Base-by-base conservation (phyloP, 805 yeast species). In the Metschnikowia hibisci region DNA sequence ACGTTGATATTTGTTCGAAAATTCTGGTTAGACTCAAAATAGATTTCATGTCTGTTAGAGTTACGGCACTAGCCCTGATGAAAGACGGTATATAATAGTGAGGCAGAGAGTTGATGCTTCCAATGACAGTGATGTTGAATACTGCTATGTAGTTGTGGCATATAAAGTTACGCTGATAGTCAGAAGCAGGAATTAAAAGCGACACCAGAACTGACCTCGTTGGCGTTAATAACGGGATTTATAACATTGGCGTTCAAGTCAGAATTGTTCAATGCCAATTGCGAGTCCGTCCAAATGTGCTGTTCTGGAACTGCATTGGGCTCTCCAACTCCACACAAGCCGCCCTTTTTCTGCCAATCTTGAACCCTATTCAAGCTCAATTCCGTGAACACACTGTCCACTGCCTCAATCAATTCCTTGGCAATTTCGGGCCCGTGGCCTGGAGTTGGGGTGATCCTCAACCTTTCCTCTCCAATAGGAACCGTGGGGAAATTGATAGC, bases 401-500 rank as follows among this genome's bases (percentile, higher is more conserved):
- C 73, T 10, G 97, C 88, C 9, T 69, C 78, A 42, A 93, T 74
- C 54, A 93, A 76, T 52, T 80, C 75, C 61, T 89, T 87, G 41
- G 91, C 76, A 39, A 87, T 73, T 44, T 82, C 86, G 45, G 80
- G 74, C 14, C 81, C 78, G 64, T 93, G 99, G 42, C 96, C 97
- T 29, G 99, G 99, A 32, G 99, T 90, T 43, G 99, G 98, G n/a
- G 99, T 93, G 61, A 93, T 81, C 69, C 99, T 82, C 58, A 93
- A 79, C 63, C 99, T 82, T 71, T 93, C 99, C 52, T 89, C 84
- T 47, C 99, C 99, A 54, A 85, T 81, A 14, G 96, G 84, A 47
- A 93, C 99, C 18, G 99, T 93, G 48, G 99, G 99, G 81, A 84
- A 93, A 72, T 93, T 93, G 64, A 93, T 93, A 36, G 98, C 96